These are phyloP conservation scores for Yarrowia porcina DNA, from an alignment of 805 yeast species.

Conservation along the genomic window DNA sequence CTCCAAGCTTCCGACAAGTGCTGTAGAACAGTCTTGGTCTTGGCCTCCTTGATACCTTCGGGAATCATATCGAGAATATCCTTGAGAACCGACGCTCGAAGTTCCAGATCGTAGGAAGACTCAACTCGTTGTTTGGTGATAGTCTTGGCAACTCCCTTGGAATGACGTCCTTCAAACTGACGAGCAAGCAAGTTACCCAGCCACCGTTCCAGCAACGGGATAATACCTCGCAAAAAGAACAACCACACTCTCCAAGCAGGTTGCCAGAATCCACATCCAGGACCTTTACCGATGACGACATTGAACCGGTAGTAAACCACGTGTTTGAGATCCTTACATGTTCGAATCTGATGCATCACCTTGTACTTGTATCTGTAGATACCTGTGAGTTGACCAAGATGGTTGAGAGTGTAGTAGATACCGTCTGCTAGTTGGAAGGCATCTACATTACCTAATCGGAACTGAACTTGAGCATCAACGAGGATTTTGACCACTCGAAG, in stretches of 20 bases:
- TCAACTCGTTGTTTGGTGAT: slow-evolving; percentile 94
- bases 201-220: slow-evolving; percentile 93
- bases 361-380: slow-evolving; percentile 94
- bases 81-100: slow-evolving; percentile 90
- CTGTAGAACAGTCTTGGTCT: slow-evolving; percentile 81
- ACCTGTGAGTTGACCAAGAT: slow-evolving; percentile 93
- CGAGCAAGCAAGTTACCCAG: slow-evolving; percentile 84
- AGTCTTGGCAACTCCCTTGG: slow-evolving; percentile 88
- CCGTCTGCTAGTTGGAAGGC: slow-evolving; percentile 96
- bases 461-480: slow-evolving; percentile 93
- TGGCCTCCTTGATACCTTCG: slow-evolving; percentile 82
- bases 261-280: slow-evolving; percentile 99
- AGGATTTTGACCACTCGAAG: slow-evolving; percentile 76
- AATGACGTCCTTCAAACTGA: slow-evolving; percentile 92
- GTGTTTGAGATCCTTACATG: slow-evolving; percentile 93
- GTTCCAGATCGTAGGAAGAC: slow-evolving; percentile 88
- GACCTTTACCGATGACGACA: slow-evolving; percentile 87
- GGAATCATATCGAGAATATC: slow-evolving; percentile 97
- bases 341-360: slow-evolving; percentile 96
- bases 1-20: slow-evolving; percentile 98
- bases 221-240: slow-evolving; percentile 82
- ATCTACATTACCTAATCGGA: slow-evolving; percentile 83
- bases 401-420: slow-evolving; percentile 81
- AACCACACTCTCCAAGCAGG: slow-evolving; percentile 99
- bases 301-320: slow-evolving; percentile 84